These are phyloP conservation scores for Pythium aquatile DNA, from an alignment of 352 stramenopile genomes.

Conservation along the genomic window DNA sequence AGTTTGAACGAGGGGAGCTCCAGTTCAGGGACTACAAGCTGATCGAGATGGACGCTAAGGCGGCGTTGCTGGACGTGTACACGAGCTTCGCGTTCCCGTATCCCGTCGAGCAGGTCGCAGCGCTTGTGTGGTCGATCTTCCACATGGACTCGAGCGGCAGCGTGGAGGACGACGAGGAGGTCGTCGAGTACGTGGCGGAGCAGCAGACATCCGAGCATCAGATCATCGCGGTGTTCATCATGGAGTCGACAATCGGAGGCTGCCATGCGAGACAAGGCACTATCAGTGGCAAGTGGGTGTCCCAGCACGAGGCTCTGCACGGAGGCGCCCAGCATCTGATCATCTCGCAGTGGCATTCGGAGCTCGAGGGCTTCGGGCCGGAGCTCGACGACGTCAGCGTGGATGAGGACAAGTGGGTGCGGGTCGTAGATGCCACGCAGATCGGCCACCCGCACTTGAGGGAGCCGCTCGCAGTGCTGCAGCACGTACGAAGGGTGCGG, in stretches of 20 bases:
- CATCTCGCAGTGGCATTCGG: slow-evolving; percentile 3
- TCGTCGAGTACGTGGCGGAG: background rate
- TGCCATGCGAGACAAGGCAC: background rate
- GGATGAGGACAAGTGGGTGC: slow-evolving; percentile 14
- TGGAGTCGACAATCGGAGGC: slow-evolving; percentile 2
- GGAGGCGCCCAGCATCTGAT: background rate
- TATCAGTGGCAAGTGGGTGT: slow-evolving; percentile 11
- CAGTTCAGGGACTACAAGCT: background rate
- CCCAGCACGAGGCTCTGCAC: background rate
- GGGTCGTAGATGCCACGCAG: slow-evolving; percentile 6
- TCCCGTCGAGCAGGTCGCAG: background rate
- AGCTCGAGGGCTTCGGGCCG: slow-evolving; percentile 8
- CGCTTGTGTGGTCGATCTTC: background rate
- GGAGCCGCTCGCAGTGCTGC: slow-evolving; percentile 13
- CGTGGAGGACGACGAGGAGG: background rate
- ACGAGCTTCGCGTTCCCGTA: background rate
- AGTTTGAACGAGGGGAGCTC: background rate
- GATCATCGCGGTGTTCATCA: background rate
- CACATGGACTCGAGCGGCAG: background rate
- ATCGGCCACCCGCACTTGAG: slow-evolving; percentile 14
- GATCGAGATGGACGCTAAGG: background rate
- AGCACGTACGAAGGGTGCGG: slow-evolving; percentile 10
- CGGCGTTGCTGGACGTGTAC: background rate
- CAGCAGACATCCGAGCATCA: background rate
- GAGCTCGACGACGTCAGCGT: slow-evolving; percentile 8